Evolutionary conservation across 148 eudicot species (phyloP).

Genomic region (Euryodendron excelsum): DNA sequence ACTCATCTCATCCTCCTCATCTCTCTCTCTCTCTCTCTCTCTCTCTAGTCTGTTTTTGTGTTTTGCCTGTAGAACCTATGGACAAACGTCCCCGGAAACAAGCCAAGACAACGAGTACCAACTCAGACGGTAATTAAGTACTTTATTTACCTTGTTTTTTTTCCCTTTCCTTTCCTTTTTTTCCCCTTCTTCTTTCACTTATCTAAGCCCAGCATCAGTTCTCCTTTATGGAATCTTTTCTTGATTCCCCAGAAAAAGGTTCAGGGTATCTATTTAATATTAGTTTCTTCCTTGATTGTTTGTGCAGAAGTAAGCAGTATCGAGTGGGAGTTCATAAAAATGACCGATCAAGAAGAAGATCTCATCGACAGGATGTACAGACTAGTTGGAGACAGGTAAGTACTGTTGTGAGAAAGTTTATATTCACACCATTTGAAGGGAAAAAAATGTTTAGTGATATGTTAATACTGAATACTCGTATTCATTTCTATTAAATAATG

Average conservation of each 20-base stretch:
- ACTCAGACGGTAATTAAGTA: constrained; percentile 1
- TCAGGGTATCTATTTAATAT: not conserved
- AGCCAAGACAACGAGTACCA: constrained; percentile 6
- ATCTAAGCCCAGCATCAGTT: too few relatives aligned
- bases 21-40: constrained; percentile 6
- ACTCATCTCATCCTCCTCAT: not conserved
- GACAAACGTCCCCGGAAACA: constrained; percentile 11
- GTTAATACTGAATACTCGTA: too few relatives aligned
- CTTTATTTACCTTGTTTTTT: not conserved
- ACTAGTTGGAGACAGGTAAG: constrained; percentile 39
- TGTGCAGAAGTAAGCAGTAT: constrained; percentile 30
- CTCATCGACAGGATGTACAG: constrained; percentile 34
- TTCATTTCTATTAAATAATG: too few relatives aligned
- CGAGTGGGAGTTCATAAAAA: constrained; percentile 28
- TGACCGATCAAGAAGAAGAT: constrained; percentile 37
- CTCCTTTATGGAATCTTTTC: not conserved
- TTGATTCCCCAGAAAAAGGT: not conserved
- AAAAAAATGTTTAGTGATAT: too few relatives aligned
- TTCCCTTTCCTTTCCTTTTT: not conserved
- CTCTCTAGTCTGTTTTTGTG: not conserved
- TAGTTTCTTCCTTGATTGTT: not conserved
- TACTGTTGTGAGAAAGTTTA: not conserved
- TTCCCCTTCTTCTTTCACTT: not conserved
- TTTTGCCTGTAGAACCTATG: not conserved
- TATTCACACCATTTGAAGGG: too few relatives aligned